Conservation (phyloP, 495 filamentous ascomycete species). For the Aspergillus asperescens region DNA sequence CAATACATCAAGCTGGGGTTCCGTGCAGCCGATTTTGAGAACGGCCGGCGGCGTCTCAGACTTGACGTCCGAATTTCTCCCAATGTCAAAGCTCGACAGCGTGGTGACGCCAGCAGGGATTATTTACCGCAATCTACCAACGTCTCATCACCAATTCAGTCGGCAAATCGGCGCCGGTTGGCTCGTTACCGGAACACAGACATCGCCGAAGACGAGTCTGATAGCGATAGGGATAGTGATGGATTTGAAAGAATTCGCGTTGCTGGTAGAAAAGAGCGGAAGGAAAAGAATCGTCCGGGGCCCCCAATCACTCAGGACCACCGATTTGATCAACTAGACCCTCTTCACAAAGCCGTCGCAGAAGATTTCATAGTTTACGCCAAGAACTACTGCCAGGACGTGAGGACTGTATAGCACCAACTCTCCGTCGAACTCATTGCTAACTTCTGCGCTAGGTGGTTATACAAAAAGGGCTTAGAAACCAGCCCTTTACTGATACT, state of each 20-base stretch:
- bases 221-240: slow-evolving; percentile 51
- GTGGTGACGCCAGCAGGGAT: slow-evolving; percentile 26
- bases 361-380: slow-evolving; percentile 61
- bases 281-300: slow-evolving; percentile 45
- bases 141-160: slow-evolving; percentile 75
- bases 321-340: slow-evolving; percentile 53
- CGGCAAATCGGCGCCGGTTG: slow-evolving; percentile 43
- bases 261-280: slow-evolving; percentile 32
- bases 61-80: slow-evolving; percentile 56
- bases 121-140: slow-evolving; percentile 67
- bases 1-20: slow-evolving; percentile 56
- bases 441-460: slow-evolving; percentile 46
- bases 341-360: slow-evolving; percentile 59
- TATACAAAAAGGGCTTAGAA: slow-evolving; percentile 54
- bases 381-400: slow-evolving; percentile 56
- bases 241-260: slow-evolving; percentile 58
- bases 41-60: slow-evolving; percentile 47
- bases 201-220: slow-evolving; percentile 33
- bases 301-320: slow-evolving; percentile 69
- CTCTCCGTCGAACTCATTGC: slow-evolving; percentile 4
- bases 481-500: slow-evolving; percentile 69
- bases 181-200: slow-evolving; percentile 26
- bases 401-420: slow-evolving; percentile 17
- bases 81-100: slow-evolving; percentile 35
- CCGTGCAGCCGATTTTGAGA: slow-evolving; percentile 48